Evolutionary conservation across 2,329 filamentous ascomycete genomes (phyloP), one percentile per base, ranked within the genome.

Genomic region (Fusarium papillatum): DNA sequence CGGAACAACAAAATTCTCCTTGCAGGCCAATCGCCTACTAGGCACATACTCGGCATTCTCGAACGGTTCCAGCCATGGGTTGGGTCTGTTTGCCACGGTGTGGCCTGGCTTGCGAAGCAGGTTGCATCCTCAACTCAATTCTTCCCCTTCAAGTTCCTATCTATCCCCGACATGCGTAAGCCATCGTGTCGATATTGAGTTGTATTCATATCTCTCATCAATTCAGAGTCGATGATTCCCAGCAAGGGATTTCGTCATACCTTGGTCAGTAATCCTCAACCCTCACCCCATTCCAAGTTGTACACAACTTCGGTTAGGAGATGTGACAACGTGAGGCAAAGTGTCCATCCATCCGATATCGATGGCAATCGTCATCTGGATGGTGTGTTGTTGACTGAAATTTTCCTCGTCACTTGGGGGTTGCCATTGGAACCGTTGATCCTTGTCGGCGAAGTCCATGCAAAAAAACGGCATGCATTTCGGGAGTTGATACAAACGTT

Each of bases 101-200:
- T 71, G 68, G 66, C 53, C 65, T 65, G 67, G 57, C 22, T 70
- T 66, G 48, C 50, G 31, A 67, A 68, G 59, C 50, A 67, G 70
- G 75, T 78, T 73, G 53, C 76, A 75, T 68, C 72, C 76, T 66
- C 43, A 68, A 66, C 64, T 65, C 60, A 76, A 73, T 71, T 65
- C 34, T 34, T 39, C 39, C 50, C 53, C 41, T 70, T 29, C 46
- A 41, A 76, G 64, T 70, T 41, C 72, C 66, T 77, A 72, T 66
- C 74, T 70, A 61, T 66, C 55, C 57, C 41, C 50, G 48, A 60
- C 55, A 62, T 53, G 36, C 29, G 29, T 34, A 41, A 48, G 36
- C 63, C 68, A 59, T 70, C 46, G 69, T 71, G 31, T 61, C 38
- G 50, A 62, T 66, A 75, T 70, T 36, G 62, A 70, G 68, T 50